Percentiles rank a stretch among this genome's conserved stretches.
Conservation (phyloP, 2,329 filamentous ascomycete species). For the Chaetothyriales sp. region DNA sequence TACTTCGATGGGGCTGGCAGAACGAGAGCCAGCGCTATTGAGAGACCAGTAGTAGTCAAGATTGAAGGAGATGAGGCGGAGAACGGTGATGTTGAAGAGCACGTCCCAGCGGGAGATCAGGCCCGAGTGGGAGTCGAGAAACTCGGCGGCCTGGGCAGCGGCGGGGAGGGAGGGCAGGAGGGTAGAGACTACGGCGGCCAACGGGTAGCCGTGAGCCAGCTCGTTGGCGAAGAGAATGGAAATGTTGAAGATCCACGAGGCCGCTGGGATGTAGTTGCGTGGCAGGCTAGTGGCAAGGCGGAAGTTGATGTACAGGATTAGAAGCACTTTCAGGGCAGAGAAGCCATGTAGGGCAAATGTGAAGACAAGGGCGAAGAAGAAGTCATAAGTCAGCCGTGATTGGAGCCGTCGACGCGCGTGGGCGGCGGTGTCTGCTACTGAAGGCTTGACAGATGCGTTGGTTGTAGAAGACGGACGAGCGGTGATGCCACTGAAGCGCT, state of each 20-base stretch:
- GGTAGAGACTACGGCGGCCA: conserved; percentile 47
- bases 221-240: conserved; percentile 81
- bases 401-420: conserved; percentile 45
- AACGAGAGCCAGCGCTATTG: conserved; percentile 36
- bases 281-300: conserved; percentile 61
- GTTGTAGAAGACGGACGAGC: neutral
- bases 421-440: conserved; percentile 8
- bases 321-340: conserved; percentile 67
- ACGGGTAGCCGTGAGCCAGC: conserved; percentile 61
- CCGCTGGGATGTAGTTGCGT: conserved; percentile 53
- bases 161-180: conserved; percentile 32
- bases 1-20: conserved; percentile 68
- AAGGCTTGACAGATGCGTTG: conserved; percentile 5
- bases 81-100: conserved; percentile 90
- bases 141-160: conserved; percentile 50
- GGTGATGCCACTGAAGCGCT: conserved; percentile 34
- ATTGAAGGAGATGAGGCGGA: conserved; percentile 92
- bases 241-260: conserved; percentile 86
- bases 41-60: conserved; percentile 91
- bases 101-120: conserved; percentile 88
- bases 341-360: conserved; percentile 69
- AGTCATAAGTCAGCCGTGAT: conserved; percentile 69
- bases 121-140: conserved; percentile 67
- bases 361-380: conserved; percentile 66
- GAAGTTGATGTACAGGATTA: conserved; percentile 72